A percentile compares a stretch with the other conserved stretches of the same genome.
Conservation (phyloP, 768 basidiomycete genomes). For the Hirschioporus abietinus region DNA sequence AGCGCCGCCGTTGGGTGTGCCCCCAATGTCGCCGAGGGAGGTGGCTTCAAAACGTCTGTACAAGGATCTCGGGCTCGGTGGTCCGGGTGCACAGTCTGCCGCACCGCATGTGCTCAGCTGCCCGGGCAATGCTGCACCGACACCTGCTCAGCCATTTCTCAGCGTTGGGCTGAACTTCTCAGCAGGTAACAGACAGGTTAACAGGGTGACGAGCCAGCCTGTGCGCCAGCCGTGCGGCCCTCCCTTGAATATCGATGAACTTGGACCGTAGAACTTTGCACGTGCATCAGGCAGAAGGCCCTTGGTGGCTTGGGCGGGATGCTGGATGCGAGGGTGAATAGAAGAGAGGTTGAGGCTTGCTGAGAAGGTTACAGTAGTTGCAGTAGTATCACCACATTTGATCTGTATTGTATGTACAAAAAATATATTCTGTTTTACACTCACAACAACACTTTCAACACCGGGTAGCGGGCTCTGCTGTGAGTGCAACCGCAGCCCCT, state of each 20-base stretch:
- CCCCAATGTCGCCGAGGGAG: conserved; percentile 77
- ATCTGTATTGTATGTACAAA: too few species aligned
- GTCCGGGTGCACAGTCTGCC: conserved; percentile 45
- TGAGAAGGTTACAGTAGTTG: too few species aligned
- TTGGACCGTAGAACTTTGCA: conserved; percentile 85
- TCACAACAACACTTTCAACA: too few species aligned
- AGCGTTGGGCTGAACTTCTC: conserved; percentile 5
- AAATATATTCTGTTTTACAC: too few species aligned
- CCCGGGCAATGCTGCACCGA: conserved; percentile 28
- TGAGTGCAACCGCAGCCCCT: too few species aligned
- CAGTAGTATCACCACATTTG: too few species aligned
- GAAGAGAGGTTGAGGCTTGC: too few species aligned
- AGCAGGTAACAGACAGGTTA: conserved; percentile 7
- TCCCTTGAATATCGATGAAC: conserved; percentile 80
- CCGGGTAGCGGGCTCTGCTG: too few species aligned
- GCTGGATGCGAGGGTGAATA: conserved; percentile 77
- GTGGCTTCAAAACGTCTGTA: too few species aligned
- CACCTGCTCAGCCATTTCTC: conserved; percentile 26
- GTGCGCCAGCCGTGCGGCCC: conserved; percentile 86
- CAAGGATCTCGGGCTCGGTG: conserved; percentile 83
- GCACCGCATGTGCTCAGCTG: conserved; percentile 18
- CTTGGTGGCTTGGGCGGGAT: conserved; percentile 76
- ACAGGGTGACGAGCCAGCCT: too few species aligned
- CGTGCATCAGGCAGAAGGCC: conserved; percentile 80
- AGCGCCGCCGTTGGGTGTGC: conserved; percentile 50